These are phyloP conservation scores for Lasiosphaeris hirsuta DNA, from an alignment of 495 filamentous ascomycete genomes.

Conservation along the genomic window DNA sequence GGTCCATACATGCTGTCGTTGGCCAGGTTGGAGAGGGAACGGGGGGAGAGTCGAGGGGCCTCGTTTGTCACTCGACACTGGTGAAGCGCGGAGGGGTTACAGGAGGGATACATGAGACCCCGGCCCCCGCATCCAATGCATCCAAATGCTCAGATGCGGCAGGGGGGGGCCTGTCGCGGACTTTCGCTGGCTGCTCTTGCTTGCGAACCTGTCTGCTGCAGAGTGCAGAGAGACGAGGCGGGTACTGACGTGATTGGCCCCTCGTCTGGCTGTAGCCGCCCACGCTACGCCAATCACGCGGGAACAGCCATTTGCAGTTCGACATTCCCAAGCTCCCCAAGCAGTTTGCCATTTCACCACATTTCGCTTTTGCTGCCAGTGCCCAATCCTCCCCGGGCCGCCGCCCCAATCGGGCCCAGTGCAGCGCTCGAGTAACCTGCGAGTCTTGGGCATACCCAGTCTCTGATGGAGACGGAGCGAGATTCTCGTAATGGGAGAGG, in stretches of 20 bases:
- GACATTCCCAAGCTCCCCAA: background rate
- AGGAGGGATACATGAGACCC: conserved; percentile 22
- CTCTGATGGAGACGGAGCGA: background rate
- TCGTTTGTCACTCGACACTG: conserved; percentile 26
- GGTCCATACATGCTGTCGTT: background rate
- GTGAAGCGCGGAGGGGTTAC: conserved; percentile 31
- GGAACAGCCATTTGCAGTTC: background rate
- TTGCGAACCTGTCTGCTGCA: too few species aligned
- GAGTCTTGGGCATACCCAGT: too few species aligned
- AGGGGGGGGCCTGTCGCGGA: conserved; percentile 7
- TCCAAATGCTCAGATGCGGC: background rate
- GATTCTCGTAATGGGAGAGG: background rate
- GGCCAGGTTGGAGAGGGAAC: background rate
- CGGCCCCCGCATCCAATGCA: too few species aligned
- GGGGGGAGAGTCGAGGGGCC: background rate
- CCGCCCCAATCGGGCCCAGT: background rate
- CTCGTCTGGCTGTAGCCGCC: conserved; percentile 38
- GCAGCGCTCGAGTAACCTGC: background rate
- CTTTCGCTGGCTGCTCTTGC: conserved; percentile 19
- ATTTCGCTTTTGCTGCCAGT: background rate
- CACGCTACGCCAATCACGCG: conserved; percentile 37
- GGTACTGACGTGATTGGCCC: conserved; percentile 35
- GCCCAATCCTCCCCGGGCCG: background rate
- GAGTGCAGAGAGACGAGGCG: conserved; percentile 14
- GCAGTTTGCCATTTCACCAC: background rate